Percentiles rank a stretch among this genome's conserved stretches.
These are phyloP conservation scores for Dissophora ornata DNA, from an alignment of 192 early-diverging fungal species.

Conservation along the genomic window DNA sequence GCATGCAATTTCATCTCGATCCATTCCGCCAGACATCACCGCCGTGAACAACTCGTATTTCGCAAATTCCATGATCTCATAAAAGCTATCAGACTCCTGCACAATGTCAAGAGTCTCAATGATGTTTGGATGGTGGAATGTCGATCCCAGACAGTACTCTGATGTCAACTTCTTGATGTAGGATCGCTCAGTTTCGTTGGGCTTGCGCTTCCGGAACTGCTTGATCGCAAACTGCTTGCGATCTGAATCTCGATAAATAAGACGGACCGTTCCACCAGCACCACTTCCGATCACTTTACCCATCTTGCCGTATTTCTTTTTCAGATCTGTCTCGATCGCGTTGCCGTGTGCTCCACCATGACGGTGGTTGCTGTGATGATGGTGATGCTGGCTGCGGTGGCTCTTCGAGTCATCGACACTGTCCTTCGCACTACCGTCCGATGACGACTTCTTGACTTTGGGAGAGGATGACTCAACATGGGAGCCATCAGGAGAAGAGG, in stretches of 20 bases:
- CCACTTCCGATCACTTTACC: constrained; percentile 75
- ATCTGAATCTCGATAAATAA: constrained; percentile 69
- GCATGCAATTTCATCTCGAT: constrained; percentile 83
- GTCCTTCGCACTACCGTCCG: too few relatives aligned
- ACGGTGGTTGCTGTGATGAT: constrained; percentile 17
- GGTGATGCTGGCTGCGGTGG: constrained; percentile 3
- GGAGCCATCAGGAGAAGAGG: constrained; percentile 4
- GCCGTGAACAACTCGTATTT: constrained; percentile 88
- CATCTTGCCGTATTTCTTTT: constrained; percentile 69
- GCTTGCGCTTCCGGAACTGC: constrained; percentile 77
- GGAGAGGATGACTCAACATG: too few relatives aligned
- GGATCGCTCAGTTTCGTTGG: constrained; percentile 73
- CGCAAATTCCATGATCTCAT: constrained; percentile 92
- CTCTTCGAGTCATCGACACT: too few relatives aligned
- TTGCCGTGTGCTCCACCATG: constrained; percentile 11
- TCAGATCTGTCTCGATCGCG: constrained; percentile 27
- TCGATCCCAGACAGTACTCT: constrained; percentile 86
- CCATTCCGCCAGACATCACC: constrained; percentile 81
- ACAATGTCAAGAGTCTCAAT: constrained; percentile 84
- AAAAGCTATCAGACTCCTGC: constrained; percentile 71
- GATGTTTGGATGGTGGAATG: constrained; percentile 80
- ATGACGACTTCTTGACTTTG: constrained; percentile 4
- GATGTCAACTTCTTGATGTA: constrained; percentile 87
- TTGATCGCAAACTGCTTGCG: constrained; percentile 80
- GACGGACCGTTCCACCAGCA: constrained; percentile 77